Conservation (phyloP, 495 filamentous ascomycete species). For the Staphylotrichum tortipilum region DNA sequence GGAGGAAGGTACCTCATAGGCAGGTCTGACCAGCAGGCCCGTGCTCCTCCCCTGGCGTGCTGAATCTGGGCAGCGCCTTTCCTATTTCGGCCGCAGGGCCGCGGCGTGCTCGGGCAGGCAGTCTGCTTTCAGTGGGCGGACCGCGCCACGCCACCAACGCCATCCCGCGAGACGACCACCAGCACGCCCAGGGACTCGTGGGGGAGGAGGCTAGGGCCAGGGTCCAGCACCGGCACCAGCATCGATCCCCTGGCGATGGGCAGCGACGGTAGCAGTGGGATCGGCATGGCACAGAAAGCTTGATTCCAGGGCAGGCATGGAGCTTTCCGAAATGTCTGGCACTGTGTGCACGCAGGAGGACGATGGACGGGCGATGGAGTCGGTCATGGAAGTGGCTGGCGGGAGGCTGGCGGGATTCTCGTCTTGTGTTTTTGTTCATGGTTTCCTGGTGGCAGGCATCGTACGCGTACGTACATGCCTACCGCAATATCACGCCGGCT, state of each 20-base stretch:
- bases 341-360: not conserved
- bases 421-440: too few species aligned
- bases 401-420: too few species aligned
- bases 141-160: not conserved
- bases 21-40: not conserved
- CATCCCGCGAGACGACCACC: not conserved
- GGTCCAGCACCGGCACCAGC: too few species aligned
- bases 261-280: not conserved
- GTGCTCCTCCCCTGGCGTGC: not conserved
- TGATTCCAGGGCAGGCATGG: not conserved
- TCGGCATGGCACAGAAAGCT: not conserved
- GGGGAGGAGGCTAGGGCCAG: not conserved
- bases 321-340: too few species aligned
- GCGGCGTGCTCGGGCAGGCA: not conserved
- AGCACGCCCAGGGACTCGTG: too few species aligned
- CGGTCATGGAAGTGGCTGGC: too few species aligned
- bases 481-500: too few species aligned
- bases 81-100: not conserved
- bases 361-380: too few species aligned
- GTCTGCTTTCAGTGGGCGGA: not conserved
- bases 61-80: not conserved
- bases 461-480: too few species aligned
- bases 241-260: not conserved
- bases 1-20: too few species aligned
- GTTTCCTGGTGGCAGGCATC: too few species aligned